phyloP scores from a whole-genome alignment of 2,329 filamentous ascomycete genomes.

The Pyrenochaeta sp. region DNA sequence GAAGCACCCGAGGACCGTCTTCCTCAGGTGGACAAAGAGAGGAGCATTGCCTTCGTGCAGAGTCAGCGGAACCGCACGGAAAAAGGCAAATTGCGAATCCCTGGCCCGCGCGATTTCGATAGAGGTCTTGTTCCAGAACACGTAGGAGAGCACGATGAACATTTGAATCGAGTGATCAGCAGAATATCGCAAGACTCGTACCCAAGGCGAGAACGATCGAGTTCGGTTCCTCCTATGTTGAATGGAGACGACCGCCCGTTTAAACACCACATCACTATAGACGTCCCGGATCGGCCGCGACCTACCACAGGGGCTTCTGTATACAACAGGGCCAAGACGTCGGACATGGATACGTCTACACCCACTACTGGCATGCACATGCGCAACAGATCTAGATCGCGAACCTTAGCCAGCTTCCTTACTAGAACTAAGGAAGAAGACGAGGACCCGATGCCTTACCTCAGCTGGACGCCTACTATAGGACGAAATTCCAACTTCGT shows the following conservation, averaged over 20 bases:
- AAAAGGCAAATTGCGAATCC: conserved; percentile 82
- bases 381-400: conserved; percentile 49
- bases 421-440: conserved; percentile 61
- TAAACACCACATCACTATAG: conserved; percentile 70
- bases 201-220: conserved; percentile 27
- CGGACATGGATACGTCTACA: conserved; percentile 13
- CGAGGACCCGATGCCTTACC: conserved; percentile 76
- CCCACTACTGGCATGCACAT: conserved; percentile 30
- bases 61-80: conserved; percentile 79
- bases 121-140: conserved; percentile 75
- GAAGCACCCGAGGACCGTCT: conserved; percentile 66
- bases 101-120: conserved; percentile 90
- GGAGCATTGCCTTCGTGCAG: conserved; percentile 88
- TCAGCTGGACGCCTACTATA: conserved; percentile 92
- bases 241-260: conserved; percentile 52
- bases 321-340: conserved; percentile 28
- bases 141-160: conserved; percentile 56
- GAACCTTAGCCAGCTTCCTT: conserved; percentile 68
- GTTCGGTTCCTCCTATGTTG: conserved; percentile 38
- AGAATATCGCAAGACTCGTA: conserved; percentile 36
- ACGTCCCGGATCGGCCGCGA: conserved; percentile 63
- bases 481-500: conserved; percentile 93
- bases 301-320: conserved; percentile 43
- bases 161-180: conserved; percentile 29
- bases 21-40: conserved; percentile 68